Evolutionary conservation across 805 yeast genomes (phyloP), one percentile per base, ranked within the genome.

Genomic region (Debaryomyces prosopidis): DNA sequence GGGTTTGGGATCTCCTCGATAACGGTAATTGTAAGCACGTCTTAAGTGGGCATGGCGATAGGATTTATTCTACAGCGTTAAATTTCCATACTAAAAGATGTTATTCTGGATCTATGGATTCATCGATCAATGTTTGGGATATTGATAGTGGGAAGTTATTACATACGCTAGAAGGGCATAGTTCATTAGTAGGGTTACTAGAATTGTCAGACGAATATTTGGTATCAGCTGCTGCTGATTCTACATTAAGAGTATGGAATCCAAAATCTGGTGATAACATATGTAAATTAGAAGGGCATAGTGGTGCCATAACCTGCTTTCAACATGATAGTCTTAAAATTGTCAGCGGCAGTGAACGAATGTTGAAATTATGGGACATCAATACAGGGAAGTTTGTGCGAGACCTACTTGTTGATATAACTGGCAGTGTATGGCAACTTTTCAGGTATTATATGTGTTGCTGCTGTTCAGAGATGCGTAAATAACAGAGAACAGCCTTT

Each of bases 211-310:
- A 85, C 19, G 82, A 85, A 30, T 83, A 81, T 39, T 71, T 94
- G 10, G 96, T 92, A 1, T 86, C 96, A 37, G 99, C 97, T 0
- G 98, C 97, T 2, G 98, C 98, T 0, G 99, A 94, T 64, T 81
- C 94, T 3, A 85, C 97, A 0, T 74, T 94, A 35, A 77, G 97
- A 42, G 85, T 92, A 1, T 94, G 99, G 99, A 87, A 94, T 59
- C 94, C 97, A 1, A 80, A 80, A 20, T 79, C 84, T 7, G 90
- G 88, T 23, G 76, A 77, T 16, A 80, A 87, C 35, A 71, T 73
- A 41, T 80, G 81, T 58, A 80, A 86, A 40, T 77, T 90, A 47
- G 85, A 87, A 53, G 96, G 96, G 27, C 92, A 90, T 63, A 79
- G 83, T 20, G 80, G 83, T 11, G 96, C 98, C 0, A 91, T 94